These are phyloP conservation scores for Zelonia costaricensis DNA, from an alignment of 208 protist genomes.

Conservation along the genomic window DNA sequence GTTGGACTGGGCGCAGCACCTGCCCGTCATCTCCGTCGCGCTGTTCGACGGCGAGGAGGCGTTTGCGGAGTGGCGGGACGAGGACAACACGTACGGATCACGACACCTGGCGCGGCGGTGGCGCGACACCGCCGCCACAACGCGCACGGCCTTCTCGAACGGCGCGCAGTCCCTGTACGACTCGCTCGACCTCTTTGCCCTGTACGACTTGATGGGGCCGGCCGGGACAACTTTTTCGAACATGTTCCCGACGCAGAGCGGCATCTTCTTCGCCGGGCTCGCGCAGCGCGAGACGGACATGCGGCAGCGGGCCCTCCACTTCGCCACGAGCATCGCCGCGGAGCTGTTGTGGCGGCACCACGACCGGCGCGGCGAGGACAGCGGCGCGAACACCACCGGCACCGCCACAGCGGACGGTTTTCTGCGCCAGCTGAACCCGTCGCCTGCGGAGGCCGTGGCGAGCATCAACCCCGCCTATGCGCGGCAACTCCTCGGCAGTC, in stretches of 20 bases:
- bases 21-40: conserved; percentile 66
- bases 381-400: not conserved
- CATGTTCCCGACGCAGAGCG: conserved; percentile 65
- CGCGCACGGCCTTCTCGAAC: conserved; percentile 31
- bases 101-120: conserved; percentile 78
- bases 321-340: conserved; percentile 13
- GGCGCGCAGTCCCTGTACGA: conserved; percentile 37
- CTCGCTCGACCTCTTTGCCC: conserved; percentile 71
- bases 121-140: conserved; percentile 3
- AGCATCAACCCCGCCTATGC: conserved; percentile 3
- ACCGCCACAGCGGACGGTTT: not conserved
- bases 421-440: conserved; percentile 17
- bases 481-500: not conserved
- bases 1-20: conserved; percentile 44
- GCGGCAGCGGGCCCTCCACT: conserved; percentile 17
- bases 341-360: conserved; percentile 22
- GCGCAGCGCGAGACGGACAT: conserved; percentile 33
- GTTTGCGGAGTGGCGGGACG: conserved; percentile 75
- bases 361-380: not conserved
- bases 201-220: conserved; percentile 86
- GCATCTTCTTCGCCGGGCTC: conserved; percentile 40
- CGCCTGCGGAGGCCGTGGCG: conserved; percentile 11
- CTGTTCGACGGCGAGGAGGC: conserved; percentile 96
- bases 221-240: conserved; percentile 53
- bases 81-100: conserved; percentile 93